Evolutionary conservation across 2,329 filamentous ascomycete species (phyloP), one percentile per base, ranked within the genome.

Genomic region (Aspergillus ibericus): DNA sequence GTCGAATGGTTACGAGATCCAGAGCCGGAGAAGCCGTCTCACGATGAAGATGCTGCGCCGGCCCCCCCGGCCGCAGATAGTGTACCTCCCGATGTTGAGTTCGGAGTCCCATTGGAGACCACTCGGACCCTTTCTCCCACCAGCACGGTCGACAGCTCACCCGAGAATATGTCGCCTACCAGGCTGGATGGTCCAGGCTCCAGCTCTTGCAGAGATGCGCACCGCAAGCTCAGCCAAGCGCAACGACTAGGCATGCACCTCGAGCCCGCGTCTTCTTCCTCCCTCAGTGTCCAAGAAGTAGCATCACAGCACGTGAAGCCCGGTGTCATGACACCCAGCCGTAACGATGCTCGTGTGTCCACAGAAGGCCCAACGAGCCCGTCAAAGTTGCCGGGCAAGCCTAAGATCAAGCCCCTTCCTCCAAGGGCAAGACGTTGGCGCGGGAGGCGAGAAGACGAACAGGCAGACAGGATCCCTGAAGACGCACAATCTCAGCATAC

Each of bases 231-330:
- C 25, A 72, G 64, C 56, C 58, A 68, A 12, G 58, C 61, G 10
- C 59, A 75, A 46, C 69, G 66, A 27, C 75, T 92, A 3, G 90
- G 89, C 9, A 92, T 93, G 74, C 89, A 86, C 60, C 80, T 93
- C 3, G 84, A 86, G 1, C 81, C 84, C 1, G 85, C 90, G 53
- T 84, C 83, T n/a, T 85, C 84, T 49, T 96, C 91, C 71, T 87
- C 83, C 68, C 79, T 91, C 63, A 93, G 90, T 69, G 88, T 95
- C 48, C 81, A 86, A 34, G 89, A 95, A 66, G 86, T 96, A 42
- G 91, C 92, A 6, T 85, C 86, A 10, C 89, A 92, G 46, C 91
- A 83, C 72, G 91, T 93, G 75, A 92, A 90, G 72, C 91, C 91
- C 0, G 91, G 90, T 1, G 86, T 93, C 20, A 87, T 92, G 68